A percentile compares a stretch with the other conserved stretches of the same genome.
phyloP scores from a whole-genome alignment of 352 stramenopile genomes.

The Phytophthora colocasiae region DNA sequence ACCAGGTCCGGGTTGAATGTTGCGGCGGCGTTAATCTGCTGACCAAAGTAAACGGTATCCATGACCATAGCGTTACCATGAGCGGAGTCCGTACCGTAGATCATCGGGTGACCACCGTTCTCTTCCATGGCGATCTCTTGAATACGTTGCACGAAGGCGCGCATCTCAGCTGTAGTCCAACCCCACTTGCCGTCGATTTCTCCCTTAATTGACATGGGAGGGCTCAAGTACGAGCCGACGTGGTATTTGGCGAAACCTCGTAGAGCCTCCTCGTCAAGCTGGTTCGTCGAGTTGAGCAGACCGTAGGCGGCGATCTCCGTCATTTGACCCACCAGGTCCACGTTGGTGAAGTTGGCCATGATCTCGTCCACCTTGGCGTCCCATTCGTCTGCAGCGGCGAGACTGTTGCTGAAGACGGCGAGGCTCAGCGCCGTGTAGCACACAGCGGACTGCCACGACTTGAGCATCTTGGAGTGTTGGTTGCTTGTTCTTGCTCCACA shows the following conservation, averaged over 20 bases:
- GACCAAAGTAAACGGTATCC: conserved; percentile 77
- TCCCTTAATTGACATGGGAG: conserved; percentile 16
- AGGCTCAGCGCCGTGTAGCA: conserved; percentile 25
- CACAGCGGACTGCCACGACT: conserved; percentile 26
- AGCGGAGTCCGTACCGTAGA: conserved; percentile 89
- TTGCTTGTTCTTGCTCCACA: conserved; percentile 15
- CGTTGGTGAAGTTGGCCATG: conserved; percentile 30
- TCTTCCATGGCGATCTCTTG: conserved; percentile 76
- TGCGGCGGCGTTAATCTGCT: conserved; percentile 80
- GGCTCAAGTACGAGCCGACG: conserved; percentile 89
- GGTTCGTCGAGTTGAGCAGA: conserved; percentile 61
- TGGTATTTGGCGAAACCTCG: conserved; percentile 68
- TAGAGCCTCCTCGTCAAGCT: conserved; percentile 59
- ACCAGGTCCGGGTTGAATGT: conserved; percentile 82
- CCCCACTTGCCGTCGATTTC: conserved; percentile 25
- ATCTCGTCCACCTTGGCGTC: conserved; percentile 32
- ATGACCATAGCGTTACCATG: conserved; percentile 72
- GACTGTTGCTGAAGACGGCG: conserved; percentile 9
- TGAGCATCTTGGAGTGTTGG: conserved; percentile 29
- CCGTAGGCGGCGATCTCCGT: conserved; percentile 83
- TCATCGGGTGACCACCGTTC: conserved; percentile 58
- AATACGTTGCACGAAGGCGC: conserved; percentile 64
- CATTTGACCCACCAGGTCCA: conserved; percentile 83
- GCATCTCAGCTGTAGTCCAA: conserved; percentile 66
- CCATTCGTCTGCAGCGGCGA: conserved; percentile 26